Conservation (phyloP, 2,329 filamentous ascomycete species). For the Colletotrichum karsti region DNA sequence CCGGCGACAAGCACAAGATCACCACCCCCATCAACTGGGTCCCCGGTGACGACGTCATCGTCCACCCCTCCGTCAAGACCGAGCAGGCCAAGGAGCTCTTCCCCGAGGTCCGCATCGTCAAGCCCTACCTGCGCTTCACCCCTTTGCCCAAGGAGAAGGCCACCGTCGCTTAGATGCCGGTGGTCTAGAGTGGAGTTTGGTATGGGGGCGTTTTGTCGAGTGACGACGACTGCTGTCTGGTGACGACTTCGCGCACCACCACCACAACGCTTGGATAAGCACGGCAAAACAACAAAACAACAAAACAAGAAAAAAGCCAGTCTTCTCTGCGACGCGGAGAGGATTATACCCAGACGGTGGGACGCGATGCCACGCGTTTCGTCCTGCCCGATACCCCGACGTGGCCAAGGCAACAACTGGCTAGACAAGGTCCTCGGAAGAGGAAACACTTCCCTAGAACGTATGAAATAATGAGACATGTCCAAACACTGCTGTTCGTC, state of each 20-base stretch:
- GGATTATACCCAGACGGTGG: background rate
- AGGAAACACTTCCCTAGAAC: constrained; percentile 7
- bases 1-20: constrained; percentile 86
- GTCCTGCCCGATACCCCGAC: constrained; percentile 5
- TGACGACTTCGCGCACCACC: background rate
- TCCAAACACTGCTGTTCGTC: background rate
- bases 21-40: constrained; percentile 93
- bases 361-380: background rate
- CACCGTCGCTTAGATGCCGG: constrained; percentile 39
- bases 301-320: background rate
- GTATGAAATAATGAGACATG: constrained; percentile 28
- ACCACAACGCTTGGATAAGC: background rate
- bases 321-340: constrained; percentile 6
- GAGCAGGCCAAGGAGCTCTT: constrained; percentile 90
- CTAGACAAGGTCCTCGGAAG: background rate
- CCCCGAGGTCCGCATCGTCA: constrained; percentile 75
- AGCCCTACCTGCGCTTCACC: constrained; percentile 80
- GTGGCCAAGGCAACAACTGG: background rate
- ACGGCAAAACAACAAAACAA: background rate
- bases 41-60: constrained; percentile 89
- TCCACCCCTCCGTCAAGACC: constrained; percentile 83
- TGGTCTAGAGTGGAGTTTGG: constrained; percentile 17
- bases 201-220: constrained; percentile 19
- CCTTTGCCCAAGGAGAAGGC: constrained; percentile 65
- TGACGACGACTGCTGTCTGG: background rate